phyloP scores from a whole-genome alignment of 345 rosid species.

The Linum tenue region DNA sequence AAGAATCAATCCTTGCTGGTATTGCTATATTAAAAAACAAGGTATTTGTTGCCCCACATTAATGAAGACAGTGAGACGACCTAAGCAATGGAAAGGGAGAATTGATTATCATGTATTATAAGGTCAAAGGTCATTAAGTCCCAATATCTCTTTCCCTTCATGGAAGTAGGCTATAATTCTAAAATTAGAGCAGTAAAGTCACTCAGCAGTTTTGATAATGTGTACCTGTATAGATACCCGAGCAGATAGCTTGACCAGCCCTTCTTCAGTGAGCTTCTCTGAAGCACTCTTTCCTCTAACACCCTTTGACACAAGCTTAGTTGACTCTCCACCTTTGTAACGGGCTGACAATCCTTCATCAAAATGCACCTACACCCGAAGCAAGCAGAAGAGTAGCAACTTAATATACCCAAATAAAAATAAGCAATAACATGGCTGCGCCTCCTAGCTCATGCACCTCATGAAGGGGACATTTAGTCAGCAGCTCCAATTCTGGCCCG shows the following conservation, averaged over 20 bases:
- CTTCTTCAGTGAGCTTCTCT: constrained; percentile 83
- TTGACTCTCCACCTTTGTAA: constrained; percentile 60
- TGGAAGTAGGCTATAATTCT: not conserved
- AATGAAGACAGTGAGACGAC: too few species aligned
- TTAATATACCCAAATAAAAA: not conserved
- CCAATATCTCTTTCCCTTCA: not conserved
- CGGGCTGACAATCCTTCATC: constrained; percentile 87
- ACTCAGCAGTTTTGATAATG: not conserved
- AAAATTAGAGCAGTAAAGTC: not conserved
- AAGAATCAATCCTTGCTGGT: too few species aligned
- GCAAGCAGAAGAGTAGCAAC: constrained; percentile 10
- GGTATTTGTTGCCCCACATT: too few species aligned
- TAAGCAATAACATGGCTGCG: not conserved
- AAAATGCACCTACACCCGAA: constrained; percentile 66
- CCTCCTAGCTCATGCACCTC: not conserved
- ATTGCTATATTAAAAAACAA: too few species aligned
- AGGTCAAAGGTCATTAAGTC: not conserved
- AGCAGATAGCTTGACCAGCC: constrained; percentile 74
- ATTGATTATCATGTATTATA: too few species aligned
- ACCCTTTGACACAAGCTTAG: constrained; percentile 58
- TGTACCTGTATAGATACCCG: constrained; percentile 80
- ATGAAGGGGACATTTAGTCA: too few species aligned
- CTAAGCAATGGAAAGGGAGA: too few species aligned
- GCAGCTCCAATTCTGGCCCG: too few species aligned
- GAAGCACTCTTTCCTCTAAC: constrained; percentile 64